Conservation (phyloP, 2,329 filamentous ascomycete genomes). For the Colletotrichum sp. region DNA sequence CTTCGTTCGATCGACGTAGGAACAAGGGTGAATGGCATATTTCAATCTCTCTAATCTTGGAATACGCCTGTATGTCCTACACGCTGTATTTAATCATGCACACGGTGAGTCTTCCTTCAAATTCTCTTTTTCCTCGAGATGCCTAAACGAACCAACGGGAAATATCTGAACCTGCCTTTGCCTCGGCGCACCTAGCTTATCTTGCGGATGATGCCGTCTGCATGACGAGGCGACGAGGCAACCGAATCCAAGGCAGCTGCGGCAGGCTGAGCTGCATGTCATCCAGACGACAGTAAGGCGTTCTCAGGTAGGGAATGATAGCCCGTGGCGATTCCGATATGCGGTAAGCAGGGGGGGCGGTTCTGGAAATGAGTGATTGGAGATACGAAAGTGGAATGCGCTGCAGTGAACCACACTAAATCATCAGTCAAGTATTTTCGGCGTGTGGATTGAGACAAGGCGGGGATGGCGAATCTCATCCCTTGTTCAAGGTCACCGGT, state of each 20-base stretch:
- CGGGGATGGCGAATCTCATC: neutral
- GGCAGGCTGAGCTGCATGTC: neutral
- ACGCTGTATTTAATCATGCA: no score
- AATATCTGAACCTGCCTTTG: no score
- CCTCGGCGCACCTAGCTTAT: no score
- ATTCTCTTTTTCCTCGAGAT: no score
- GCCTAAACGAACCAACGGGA: no score
- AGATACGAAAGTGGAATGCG: neutral
- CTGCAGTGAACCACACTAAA: neutral
- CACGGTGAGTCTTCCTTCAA: no score
- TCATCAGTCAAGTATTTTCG: accelerated
- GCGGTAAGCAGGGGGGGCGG: neutral
- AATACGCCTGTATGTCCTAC: no score
- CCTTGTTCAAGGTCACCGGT: neutral
- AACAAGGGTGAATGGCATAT: no score
- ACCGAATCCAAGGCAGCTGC: neutral
- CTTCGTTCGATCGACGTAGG: no score
- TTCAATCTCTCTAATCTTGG: no score
- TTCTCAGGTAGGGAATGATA: neutral
- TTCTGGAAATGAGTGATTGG: neutral
- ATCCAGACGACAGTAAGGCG: neutral
- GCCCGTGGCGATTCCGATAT: neutral
- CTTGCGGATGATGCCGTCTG: no score
- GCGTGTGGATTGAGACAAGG: neutral
- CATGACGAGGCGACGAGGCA: neutral